A percentile compares a stretch with the other conserved stretches of the same genome.
phyloP scores from a whole-genome alignment of 1,284 basidiomycete genomes.

The Pascua guehoae region DNA sequence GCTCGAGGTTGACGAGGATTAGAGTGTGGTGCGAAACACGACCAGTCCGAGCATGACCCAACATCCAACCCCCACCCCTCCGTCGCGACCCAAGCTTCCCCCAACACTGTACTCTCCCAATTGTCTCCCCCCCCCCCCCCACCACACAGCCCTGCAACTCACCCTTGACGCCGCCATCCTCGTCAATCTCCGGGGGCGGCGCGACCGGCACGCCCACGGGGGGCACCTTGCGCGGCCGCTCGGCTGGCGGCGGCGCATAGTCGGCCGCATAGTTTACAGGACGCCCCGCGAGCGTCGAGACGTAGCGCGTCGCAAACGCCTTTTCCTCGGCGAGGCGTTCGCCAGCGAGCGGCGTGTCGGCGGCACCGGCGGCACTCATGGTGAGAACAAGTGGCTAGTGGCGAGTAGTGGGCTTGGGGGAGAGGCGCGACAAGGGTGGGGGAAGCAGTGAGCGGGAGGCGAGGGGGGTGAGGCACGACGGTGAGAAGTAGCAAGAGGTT shows the following conservation, averaged over 20 bases:
- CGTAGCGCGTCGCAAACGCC: slow-evolving; percentile 67
- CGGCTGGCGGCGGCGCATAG: slow-evolving; percentile 68
- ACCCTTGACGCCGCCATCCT: slow-evolving; percentile 26
- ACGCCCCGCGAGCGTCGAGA: slow-evolving; percentile 64
- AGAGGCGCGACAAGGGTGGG: no score
- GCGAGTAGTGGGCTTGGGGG: no score
- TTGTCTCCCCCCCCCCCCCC: no score
- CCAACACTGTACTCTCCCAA: no score
- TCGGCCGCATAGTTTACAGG: slow-evolving; percentile 68
- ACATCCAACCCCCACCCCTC: no score
- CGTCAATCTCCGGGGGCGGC: slow-evolving; percentile 40
- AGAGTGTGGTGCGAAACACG: neutral
- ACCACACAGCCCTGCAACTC: neutral
- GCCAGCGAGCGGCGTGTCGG: slow-evolving; percentile 36
- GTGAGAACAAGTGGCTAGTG: neutral
- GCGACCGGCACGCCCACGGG: slow-evolving; percentile 57
- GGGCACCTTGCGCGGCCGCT: slow-evolving; percentile 69
- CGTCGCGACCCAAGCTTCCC: no score
- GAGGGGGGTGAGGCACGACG: no score
- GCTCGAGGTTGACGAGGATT: neutral
- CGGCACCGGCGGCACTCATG: neutral
- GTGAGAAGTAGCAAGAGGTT: no score
- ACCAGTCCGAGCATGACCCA: neutral
- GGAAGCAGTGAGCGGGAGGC: no score
- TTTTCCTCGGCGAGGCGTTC: slow-evolving; percentile 61